These are phyloP conservation scores for Sporothrix variecibatus DNA, from an alignment of 2,329 filamentous ascomycete species.

Conservation along the genomic window DNA sequence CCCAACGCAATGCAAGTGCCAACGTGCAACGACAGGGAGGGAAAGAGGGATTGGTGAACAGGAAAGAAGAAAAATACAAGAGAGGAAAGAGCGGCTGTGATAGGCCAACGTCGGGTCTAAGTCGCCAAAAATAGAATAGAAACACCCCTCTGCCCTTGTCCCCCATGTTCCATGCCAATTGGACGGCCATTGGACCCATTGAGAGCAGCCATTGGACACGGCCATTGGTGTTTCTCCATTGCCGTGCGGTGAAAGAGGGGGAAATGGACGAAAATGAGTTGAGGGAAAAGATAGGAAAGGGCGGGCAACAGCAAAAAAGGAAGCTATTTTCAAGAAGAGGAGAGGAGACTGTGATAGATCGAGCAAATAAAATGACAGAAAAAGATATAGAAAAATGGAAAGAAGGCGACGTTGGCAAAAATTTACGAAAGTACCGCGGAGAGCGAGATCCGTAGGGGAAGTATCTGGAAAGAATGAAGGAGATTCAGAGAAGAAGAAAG, in stretches of 20 bases:
- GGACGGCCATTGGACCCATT: neutral
- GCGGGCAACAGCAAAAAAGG: neutral
- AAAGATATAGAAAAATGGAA: neutral
- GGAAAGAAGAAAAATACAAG: neutral
- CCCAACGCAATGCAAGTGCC: neutral
- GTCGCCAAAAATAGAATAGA: constrained; percentile 15
- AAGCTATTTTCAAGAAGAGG: neutral
- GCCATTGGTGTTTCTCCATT: constrained; percentile 11
- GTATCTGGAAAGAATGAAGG: neutral
- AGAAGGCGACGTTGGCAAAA: neutral
- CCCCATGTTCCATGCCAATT: neutral
- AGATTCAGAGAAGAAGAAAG: neutral
- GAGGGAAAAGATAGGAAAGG: neutral
- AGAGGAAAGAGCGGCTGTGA: neutral
- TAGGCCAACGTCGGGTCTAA: neutral
- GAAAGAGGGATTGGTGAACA: neutral
- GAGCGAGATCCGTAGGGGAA: neutral
- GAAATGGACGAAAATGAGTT: neutral
- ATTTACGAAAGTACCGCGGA: neutral
- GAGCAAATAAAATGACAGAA: constrained; percentile 1
- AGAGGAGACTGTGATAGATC: neutral
- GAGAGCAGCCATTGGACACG: neutral
- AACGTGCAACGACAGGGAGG: constrained; percentile 1
- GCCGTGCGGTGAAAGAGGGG: constrained; percentile 9
- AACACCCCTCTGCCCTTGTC: neutral